A percentile compares a stretch with the other conserved stretches of the same genome.
Evolutionary conservation across 179 eudicot genomes (phyloP).

Genomic region (Beta lomatogona): DNA sequence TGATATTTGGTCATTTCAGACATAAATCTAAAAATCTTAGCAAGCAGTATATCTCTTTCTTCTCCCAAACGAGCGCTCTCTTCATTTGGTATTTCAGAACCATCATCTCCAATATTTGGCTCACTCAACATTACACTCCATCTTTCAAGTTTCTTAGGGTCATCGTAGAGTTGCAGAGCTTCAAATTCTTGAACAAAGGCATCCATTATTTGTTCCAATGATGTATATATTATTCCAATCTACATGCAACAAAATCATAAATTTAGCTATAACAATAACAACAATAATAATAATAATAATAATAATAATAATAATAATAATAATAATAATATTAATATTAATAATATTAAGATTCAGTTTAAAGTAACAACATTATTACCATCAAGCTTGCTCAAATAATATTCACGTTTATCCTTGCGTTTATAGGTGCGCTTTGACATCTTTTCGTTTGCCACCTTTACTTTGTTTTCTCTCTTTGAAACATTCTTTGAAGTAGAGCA

Average conservation of each 20-base stretch:
- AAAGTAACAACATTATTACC: slow-evolving; percentile 8
- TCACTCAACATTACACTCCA: slow-evolving; percentile 53
- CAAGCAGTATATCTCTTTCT: slow-evolving; percentile 46
- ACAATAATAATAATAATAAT: no score
- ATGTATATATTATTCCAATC: slow-evolving; percentile 11
- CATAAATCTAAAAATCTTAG: slow-evolving; percentile 52
- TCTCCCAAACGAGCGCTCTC: slow-evolving; percentile 60
- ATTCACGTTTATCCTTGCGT: slow-evolving; percentile 13
- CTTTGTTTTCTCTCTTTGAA: not conserved
- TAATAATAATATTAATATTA: no score
- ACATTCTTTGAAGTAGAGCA: no score
- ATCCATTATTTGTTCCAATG: slow-evolving; percentile 16
- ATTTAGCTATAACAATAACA: not conserved
- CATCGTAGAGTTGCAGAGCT: slow-evolving; percentile 18
- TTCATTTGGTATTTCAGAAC: slow-evolving; percentile 46
- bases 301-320: no score
- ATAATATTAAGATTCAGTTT: no score
- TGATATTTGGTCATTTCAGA: slow-evolving; percentile 63
- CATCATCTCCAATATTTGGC: slow-evolving; percentile 53
- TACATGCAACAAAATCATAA: not conserved
- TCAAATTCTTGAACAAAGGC: not conserved
- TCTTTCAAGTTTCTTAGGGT: slow-evolving; percentile 42
- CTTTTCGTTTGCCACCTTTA: slow-evolving; percentile 3
- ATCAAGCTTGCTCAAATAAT: not conserved
- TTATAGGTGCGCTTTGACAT: not conserved